Base-by-base conservation (phyloP, 2,329 filamentous ascomycete species). In the Cercospora citrullina region DNA sequence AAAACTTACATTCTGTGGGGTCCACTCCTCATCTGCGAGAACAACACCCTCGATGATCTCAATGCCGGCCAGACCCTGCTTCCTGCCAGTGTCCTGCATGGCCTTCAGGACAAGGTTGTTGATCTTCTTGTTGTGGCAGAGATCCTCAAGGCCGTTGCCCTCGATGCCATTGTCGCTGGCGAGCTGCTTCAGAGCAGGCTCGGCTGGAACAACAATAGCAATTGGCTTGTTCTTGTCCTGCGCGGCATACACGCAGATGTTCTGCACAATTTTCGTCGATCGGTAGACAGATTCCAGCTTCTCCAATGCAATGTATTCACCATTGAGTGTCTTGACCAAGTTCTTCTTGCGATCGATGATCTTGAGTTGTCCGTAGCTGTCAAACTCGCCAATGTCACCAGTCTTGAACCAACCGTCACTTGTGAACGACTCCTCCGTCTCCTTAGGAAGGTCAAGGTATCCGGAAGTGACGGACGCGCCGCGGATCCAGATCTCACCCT, bases 331-430 rank as follows among this genome's bases (percentile, higher is more conserved):
- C 89, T 98, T 98, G 80, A 98, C 92, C 65, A 98, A 84, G 82
- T 98, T 98, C 89, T 98, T 98, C 88, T 97, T 94, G 74, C 94
- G 92, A 80, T 98, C 94, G 77, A 98, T 94, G 78, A 98, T 90
- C 74, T 86, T 87, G 72, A 98, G 81, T 79, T 96, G 91, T 53
- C 94, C 94, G 69, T 90, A 85, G 55, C 83, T 78, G 79, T 94
- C 90, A 75, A 94, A 95, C 79, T 97, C 92, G 75, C 94, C 94
- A 79, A 98, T 95, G 76, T 98, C 94, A 69, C 94, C 94, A 16
- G 93, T 96, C 86, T 91, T 94, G 87, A 98, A 98, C 95, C 95
- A 98, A 60, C 93, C 93, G 75, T 97, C 95, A 3, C 88, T 80
- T 0, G 91, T 93, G 71, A 94, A 86, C 5, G 91, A 86, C 77